Percentiles rank a stretch among this genome's conserved stretches.
Conservation (phyloP, 2,329 filamentous ascomycete genomes). For the Fusarium sp. region DNA sequence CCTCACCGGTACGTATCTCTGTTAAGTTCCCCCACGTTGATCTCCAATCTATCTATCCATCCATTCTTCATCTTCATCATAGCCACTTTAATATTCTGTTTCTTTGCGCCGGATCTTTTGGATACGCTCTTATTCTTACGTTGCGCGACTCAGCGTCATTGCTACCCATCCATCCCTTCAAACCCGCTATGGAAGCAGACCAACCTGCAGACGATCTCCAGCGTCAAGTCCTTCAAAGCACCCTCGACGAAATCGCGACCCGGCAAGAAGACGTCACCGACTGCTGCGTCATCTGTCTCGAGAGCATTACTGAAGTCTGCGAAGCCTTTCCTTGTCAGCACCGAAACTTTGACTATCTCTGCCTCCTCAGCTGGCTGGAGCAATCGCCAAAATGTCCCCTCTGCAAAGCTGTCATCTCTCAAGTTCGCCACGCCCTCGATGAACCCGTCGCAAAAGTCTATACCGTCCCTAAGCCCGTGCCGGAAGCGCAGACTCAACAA, state of each 20-base stretch:
- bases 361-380: constrained; percentile 86
- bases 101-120: not conserved
- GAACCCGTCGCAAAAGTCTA: constrained; percentile 63
- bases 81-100: not conserved
- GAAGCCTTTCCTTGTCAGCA: constrained; percentile 84
- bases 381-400: constrained; percentile 82
- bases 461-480: constrained; percentile 65
- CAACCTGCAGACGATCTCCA: constrained; percentile 53
- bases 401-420: constrained; percentile 72
- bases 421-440: constrained; percentile 76
- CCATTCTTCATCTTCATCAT: constrained; percentile 8
- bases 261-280: constrained; percentile 45
- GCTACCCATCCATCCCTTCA: too few species aligned
- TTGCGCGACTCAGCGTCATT: not conserved
- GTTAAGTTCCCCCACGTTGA: constrained; percentile 12
- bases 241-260: constrained; percentile 59
- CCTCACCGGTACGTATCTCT: not conserved
- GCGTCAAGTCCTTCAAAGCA: constrained; percentile 60
- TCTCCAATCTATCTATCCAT: constrained; percentile 6
- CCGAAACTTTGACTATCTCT: constrained; percentile 86
- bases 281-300: constrained; percentile 91
- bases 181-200: constrained; percentile 45
- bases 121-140: not conserved
- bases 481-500: not conserved
- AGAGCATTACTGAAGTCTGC: constrained; percentile 79